Evolutionary conservation across 2,329 filamentous ascomycete species (phyloP).

Genomic region (Didymosphaeria variabile): DNA sequence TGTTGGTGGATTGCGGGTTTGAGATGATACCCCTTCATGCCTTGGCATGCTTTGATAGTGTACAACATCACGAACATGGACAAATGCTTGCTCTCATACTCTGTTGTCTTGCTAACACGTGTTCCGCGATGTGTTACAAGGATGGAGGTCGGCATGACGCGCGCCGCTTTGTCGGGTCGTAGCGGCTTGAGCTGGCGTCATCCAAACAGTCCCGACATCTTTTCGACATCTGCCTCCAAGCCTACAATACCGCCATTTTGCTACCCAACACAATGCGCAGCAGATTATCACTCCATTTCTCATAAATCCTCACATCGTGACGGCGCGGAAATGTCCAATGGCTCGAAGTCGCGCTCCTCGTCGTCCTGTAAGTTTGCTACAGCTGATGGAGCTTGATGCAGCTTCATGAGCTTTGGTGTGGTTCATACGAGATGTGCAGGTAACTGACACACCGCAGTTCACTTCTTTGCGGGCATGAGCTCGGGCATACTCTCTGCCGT

Average conservation of each 20-base stretch:
- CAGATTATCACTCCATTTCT: conserved; percentile 10
- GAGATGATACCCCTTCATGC: conserved; percentile 6
- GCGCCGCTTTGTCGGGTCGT: conserved; percentile 12
- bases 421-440: neutral
- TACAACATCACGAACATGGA: neutral
- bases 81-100: neutral
- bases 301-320: conserved; percentile 37
- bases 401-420: neutral
- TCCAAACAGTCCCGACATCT: conserved; percentile 3
- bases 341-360: conserved; percentile 58
- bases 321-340: conserved; percentile 61
- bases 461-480: conserved; percentile 87
- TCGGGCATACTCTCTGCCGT: conserved; percentile 90
- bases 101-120: neutral
- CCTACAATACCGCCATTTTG: neutral
- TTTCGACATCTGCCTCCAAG: conserved; percentile 2
- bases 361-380: conserved; percentile 55
- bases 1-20: conserved; percentile 25
- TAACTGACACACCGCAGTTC: conserved; percentile 56
- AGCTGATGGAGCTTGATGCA: neutral
- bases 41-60: neutral
- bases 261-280: conserved; percentile 25
- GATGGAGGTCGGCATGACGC: conserved; percentile 9
- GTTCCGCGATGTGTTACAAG: neutral
- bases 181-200: conserved; percentile 13